These are phyloP conservation scores for Ceratocystis cubensis DNA, from an alignment of 2,329 filamentous ascomycete genomes.

Conservation along the genomic window DNA sequence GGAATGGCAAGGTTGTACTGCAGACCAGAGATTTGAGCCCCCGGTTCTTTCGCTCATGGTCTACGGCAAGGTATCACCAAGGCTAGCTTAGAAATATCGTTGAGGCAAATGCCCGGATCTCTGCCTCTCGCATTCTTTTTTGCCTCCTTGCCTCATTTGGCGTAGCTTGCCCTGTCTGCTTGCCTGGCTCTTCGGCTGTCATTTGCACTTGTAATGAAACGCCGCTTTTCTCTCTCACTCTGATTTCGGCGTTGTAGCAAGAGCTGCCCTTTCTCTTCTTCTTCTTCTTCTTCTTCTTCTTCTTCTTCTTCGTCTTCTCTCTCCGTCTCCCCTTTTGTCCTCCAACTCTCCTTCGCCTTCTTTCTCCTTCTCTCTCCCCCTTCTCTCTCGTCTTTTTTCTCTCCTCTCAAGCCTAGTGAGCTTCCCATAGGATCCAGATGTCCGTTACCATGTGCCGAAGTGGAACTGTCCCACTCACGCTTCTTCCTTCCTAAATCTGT, in stretches of 20 bases:
- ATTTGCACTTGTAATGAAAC: neutral
- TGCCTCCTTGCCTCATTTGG: neutral
- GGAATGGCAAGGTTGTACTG: neutral
- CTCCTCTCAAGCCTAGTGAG: neutral
- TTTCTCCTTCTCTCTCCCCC: neutral
- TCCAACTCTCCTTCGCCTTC: neutral
- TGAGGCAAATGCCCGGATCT: neutral
- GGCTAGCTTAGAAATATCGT: neutral
- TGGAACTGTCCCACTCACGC: neutral
- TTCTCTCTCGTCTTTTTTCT: neutral
- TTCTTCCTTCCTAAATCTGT: neutral
- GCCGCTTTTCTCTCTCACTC: neutral
- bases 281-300: no score
- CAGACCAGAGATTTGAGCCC: neutral
- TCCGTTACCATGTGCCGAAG: neutral
- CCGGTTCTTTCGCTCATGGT: neutral
- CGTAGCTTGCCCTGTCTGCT: neutral
- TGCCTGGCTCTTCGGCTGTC: neutral
- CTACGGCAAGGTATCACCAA: neutral
- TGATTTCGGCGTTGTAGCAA: neutral
- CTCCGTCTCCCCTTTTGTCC: neutral
- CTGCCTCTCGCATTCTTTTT: neutral
- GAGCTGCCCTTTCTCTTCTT: no score
- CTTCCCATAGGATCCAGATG: neutral
- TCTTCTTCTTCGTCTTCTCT: no score